A percentile compares a stretch with the other conserved stretches of the same genome.
phyloP scores from a whole-genome alignment of 257 asterid genomes.

The Jaltomata sinuosa region DNA sequence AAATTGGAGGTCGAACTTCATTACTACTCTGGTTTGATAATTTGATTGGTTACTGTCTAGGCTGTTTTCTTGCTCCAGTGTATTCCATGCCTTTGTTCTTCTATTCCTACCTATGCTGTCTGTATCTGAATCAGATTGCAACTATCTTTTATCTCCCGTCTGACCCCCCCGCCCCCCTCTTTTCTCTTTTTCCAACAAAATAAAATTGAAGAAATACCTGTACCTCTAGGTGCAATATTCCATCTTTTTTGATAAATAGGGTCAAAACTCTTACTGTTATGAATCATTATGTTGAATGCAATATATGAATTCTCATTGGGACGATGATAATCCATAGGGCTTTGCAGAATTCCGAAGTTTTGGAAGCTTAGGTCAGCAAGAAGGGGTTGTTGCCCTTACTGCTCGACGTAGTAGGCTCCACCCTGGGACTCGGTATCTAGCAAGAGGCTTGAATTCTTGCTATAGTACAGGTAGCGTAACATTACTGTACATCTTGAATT shows the following conservation, averaged over 20 bases:
- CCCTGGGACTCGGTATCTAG: constrained; percentile 98
- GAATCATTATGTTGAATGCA: neutral
- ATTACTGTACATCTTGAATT: neutral
- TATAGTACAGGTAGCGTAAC: constrained; percentile 69
- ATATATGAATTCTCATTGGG: constrained; percentile 21
- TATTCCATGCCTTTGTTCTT: neutral
- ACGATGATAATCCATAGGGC: constrained; percentile 55
- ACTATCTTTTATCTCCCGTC: neutral
- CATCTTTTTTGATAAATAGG: neutral
- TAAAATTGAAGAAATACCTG: no score
- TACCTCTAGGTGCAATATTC: neutral
- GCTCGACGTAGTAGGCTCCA: constrained; percentile 98
- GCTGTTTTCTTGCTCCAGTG: neutral
- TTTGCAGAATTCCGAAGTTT: constrained; percentile 81
- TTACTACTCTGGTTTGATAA: neutral
- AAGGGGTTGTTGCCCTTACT: constrained; percentile 88
- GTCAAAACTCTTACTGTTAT: neutral
- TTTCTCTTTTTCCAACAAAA: no score
- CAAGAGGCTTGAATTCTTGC: constrained; percentile 94
- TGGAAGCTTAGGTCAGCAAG: constrained; percentile 95
- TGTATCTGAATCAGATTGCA: neutral
- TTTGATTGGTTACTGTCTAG: neutral
- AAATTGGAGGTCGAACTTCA: neutral
- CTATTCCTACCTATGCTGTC: neutral
- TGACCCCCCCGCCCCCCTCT: neutral